Percentiles rank a stretch among this genome's conserved stretches.
Evolutionary conservation across 2,329 filamentous ascomycete species (phyloP).

Genomic region (Cordyceps javanica): DNA sequence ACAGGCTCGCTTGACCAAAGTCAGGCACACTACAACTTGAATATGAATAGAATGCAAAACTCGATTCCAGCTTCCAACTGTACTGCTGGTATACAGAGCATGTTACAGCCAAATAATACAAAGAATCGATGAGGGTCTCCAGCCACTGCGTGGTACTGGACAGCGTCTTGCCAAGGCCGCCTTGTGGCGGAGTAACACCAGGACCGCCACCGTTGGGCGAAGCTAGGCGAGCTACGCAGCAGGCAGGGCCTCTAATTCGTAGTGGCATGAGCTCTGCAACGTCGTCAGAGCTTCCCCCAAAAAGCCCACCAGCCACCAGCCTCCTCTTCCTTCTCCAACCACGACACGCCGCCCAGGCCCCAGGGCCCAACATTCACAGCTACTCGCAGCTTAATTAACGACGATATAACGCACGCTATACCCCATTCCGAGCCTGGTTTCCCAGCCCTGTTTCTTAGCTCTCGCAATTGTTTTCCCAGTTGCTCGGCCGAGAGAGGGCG

Average conservation of each 20-base stretch:
- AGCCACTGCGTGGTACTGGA: not conserved
- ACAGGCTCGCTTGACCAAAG: no score
- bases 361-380: not conserved
- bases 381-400: not conserved
- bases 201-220: constrained; percentile 3
- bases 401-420: not conserved
- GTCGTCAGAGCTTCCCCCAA: not conserved
- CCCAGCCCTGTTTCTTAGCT: no score
- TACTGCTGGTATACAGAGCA: not conserved
- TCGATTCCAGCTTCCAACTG: not conserved
- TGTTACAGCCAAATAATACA: not conserved
- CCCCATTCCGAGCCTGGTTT: not conserved
- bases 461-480: not conserved
- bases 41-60: no score
- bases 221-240: not conserved
- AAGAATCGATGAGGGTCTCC: no score
- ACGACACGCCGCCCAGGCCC: constrained; percentile 4
- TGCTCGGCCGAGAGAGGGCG: not conserved
- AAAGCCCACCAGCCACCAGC: not conserved
- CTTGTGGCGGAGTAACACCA: constrained; percentile 7
- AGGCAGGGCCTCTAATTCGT: no score
- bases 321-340: not conserved
- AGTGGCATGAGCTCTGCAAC: not conserved
- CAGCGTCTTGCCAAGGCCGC: not conserved
- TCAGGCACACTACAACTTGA: no score